Conservation (phyloP, 116 monocot species). For the Thalassia testudinum region DNA sequence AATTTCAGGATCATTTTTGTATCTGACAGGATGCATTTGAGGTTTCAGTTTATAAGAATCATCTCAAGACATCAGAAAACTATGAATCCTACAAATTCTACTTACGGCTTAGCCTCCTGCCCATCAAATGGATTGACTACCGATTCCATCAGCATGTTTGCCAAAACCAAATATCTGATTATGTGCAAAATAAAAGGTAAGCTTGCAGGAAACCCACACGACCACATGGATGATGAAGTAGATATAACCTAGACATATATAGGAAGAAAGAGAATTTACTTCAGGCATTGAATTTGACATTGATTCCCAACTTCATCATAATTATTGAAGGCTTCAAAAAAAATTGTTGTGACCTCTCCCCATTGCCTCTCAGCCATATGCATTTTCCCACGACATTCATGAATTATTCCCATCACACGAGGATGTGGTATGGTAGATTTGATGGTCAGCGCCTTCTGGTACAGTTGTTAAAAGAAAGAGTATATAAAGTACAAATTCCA, state of each 20-base stretch:
- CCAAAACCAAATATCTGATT: conserved; percentile 88
- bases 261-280: conserved; percentile 21
- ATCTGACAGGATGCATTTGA: conserved; percentile 25
- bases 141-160: conserved; percentile 99
- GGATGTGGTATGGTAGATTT: conserved; percentile 99
- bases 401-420: conserved; percentile 96
- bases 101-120: conserved; percentile 99
- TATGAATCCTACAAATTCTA: neutral
- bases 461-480: conserved; percentile 48
- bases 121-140: conserved; percentile 99
- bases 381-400: conserved; percentile 99
- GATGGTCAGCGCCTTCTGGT: conserved; percentile 84
- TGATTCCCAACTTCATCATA: conserved; percentile 99
- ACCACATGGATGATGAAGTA: neutral
- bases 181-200: neutral
- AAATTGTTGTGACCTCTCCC: conserved; percentile 87
- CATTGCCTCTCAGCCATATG: conserved; percentile 98
- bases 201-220: too few species aligned
- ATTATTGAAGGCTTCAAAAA: conserved; percentile 99
- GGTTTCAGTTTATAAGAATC: neutral
- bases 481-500: neutral
- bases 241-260: neutral
- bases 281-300: conserved; percentile 90
- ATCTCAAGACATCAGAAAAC: neutral
- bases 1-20: conserved; percentile 99